These are phyloP conservation scores for Sarocladium brachiariae DNA, from an alignment of 2,329 filamentous ascomycete genomes.

Conservation along the genomic window DNA sequence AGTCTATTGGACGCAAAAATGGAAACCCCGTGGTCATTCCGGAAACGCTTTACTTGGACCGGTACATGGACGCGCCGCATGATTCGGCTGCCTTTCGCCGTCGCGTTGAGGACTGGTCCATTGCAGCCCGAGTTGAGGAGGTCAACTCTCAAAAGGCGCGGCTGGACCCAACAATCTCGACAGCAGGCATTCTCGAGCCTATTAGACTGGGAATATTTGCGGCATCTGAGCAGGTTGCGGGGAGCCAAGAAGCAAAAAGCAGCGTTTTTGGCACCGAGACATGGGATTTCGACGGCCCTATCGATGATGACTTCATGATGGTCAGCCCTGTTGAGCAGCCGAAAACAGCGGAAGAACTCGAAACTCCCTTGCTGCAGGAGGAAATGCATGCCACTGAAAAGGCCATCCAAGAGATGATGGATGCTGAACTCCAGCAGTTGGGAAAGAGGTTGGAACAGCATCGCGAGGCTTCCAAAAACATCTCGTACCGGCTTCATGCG, in stretches of 20 bases:
- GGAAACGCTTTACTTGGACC: conserved; percentile 76
- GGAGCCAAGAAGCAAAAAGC: conserved; percentile 1
- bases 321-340: conserved; percentile 14
- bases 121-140: conserved; percentile 56
- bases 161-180: conserved; percentile 15
- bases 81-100: conserved; percentile 55
- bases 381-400: conserved; percentile 16
- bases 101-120: conserved; percentile 66
- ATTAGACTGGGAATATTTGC: not conserved
- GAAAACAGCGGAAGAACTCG: not conserved
- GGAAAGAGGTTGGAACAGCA: conserved; percentile 21
- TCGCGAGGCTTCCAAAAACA: conserved; percentile 47
- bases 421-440: conserved; percentile 30
- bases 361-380: not conserved
- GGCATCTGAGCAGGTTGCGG: not conserved
- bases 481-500: conserved; percentile 79
- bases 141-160: conserved; percentile 37
- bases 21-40: conserved; percentile 72
- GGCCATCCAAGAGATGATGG: conserved; percentile 36
- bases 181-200: not conserved
- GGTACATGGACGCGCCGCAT: conserved; percentile 67
- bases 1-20: conserved; percentile 68
- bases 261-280: conserved; percentile 18
- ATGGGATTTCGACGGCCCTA: conserved; percentile 32
- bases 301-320: conserved; percentile 29